Conservation (phyloP, 2,329 filamentous ascomycete genomes). For the Fonsecaea monophora region DNA sequence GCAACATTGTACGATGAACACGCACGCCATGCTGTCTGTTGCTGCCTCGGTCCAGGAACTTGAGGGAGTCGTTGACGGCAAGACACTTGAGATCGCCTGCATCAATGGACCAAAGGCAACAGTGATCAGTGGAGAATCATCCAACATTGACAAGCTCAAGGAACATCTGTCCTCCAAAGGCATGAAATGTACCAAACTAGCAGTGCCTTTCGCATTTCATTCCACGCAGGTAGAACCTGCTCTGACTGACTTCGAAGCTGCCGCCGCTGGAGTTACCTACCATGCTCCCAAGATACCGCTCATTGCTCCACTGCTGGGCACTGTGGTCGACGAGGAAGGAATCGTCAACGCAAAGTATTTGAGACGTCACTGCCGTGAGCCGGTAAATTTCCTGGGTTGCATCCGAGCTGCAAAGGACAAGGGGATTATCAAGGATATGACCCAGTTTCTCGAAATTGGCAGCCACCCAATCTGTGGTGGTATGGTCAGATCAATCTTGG, state of each 20-base stretch:
- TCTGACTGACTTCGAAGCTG: constrained; percentile 63
- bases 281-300: constrained; percentile 65
- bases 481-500: constrained; percentile 71
- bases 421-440: constrained; percentile 69
- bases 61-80: not conserved
- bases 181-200: constrained; percentile 68
- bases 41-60: constrained; percentile 40
- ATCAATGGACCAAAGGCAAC: constrained; percentile 78
- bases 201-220: constrained; percentile 72
- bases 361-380: constrained; percentile 68
- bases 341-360: constrained; percentile 69
- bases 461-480: constrained; percentile 73
- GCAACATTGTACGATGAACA: constrained; percentile 68
- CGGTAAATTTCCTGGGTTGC: constrained; percentile 69
- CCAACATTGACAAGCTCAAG: constrained; percentile 64
- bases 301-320: constrained; percentile 71
- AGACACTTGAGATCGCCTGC: constrained; percentile 66
- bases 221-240: constrained; percentile 70
- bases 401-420: constrained; percentile 61
- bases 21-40: constrained; percentile 70
- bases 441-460: constrained; percentile 73
- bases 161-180: constrained; percentile 59
- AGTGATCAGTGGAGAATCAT: constrained; percentile 69
- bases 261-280: constrained; percentile 63
- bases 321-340: constrained; percentile 64